Evolutionary conservation across 139 green algal species (phyloP).

Genomic region (Ulvella scutata): DNA sequence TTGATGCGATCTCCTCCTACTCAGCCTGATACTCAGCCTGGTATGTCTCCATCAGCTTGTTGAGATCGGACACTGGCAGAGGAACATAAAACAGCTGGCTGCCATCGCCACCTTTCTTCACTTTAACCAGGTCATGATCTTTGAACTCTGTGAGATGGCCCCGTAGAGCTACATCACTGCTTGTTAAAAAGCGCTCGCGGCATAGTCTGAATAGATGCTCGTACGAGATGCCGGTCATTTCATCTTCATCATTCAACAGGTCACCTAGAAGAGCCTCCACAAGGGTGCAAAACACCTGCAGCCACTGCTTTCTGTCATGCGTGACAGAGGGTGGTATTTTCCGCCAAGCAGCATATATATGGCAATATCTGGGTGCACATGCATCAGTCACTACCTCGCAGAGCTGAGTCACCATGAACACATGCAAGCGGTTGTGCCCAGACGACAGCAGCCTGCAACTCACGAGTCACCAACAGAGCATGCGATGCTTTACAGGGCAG

Average conservation of each 20-base stretch:
- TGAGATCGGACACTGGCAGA: background rate
- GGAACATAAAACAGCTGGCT: background rate
- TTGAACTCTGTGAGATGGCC: background rate
- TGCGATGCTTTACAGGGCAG: too few species aligned
- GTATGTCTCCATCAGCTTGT: background rate
- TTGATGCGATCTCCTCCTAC: too few species aligned
- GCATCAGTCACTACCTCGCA: background rate
- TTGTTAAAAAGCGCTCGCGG: background rate
- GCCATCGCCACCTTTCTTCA: background rate
- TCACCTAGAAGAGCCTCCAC: background rate
- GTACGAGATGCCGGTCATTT: background rate
- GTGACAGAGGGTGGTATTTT: background rate
- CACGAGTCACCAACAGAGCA: too few species aligned
- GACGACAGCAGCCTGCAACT: too few species aligned
- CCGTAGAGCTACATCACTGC: background rate
- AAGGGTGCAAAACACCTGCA: background rate
- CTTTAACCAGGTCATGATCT: background rate
- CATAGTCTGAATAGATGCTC: background rate
- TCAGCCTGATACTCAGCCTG: too few species aligned
- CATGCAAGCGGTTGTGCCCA: background rate
- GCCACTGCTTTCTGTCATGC: background rate
- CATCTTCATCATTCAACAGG: background rate
- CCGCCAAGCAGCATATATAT: background rate
- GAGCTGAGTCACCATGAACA: background rate
- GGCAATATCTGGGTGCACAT: background rate